These are phyloP conservation scores for Suhomyces anneliseae DNA, from an alignment of 1,139 yeast species.

Conservation along the genomic window DNA sequence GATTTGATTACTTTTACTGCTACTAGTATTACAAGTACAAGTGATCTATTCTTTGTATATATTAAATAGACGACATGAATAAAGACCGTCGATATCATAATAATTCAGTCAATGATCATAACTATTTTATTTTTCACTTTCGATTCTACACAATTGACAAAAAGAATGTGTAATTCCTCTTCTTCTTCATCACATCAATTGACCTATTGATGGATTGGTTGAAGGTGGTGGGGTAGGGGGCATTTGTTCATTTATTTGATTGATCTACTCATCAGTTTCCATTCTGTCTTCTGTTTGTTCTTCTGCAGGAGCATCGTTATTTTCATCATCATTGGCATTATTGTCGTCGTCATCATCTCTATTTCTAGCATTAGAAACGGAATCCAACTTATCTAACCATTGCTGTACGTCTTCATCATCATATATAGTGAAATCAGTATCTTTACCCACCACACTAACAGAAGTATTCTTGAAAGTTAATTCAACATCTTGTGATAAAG, in stretches of 20 bases:
- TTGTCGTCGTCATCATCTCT: slow-evolving; percentile 43
- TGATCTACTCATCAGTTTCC: slow-evolving; percentile 51
- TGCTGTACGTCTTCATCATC: slow-evolving; percentile 87
- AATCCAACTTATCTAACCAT: slow-evolving; percentile 70
- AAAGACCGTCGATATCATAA: not conserved
- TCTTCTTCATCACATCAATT: no score
- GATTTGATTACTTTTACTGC: not conserved
- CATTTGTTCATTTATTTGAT: no score
- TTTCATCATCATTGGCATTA: slow-evolving; percentile 30
- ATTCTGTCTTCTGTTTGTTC: slow-evolving; percentile 41
- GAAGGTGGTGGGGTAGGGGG: not conserved
- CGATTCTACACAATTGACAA: no score
- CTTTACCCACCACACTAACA: slow-evolving; percentile 87
- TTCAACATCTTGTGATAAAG: slow-evolving; percentile 92
- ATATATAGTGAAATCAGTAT: slow-evolving; percentile 66
- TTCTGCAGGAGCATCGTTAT: slow-evolving; percentile 15
- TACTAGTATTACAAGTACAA: no score
- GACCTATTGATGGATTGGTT: not conserved
- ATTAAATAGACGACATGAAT: not conserved
- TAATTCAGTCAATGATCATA: no score
- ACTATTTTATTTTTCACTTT: no score
- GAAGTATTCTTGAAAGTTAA: slow-evolving; percentile 82
- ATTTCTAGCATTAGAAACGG: slow-evolving; percentile 54
- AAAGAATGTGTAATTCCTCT: no score
- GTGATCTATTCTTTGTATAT: not conserved